These are phyloP conservation scores for Trichoderma oligosporum DNA, from an alignment of 2,329 filamentous ascomycete genomes.

Conservation along the genomic window DNA sequence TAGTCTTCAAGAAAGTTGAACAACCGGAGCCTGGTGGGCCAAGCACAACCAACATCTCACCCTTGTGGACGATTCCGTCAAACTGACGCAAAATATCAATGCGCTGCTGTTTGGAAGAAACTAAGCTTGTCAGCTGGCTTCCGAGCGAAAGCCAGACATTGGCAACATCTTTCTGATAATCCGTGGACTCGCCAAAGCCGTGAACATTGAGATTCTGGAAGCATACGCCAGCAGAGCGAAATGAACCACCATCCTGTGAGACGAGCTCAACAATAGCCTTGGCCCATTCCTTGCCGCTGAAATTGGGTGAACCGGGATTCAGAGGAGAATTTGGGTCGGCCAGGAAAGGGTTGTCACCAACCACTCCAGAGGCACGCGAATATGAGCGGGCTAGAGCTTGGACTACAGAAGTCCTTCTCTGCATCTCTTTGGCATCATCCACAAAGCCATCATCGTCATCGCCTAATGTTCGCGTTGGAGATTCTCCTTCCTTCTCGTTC, in stretches of 20 bases:
- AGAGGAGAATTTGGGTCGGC: slow-evolving; percentile 47
- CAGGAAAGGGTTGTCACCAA: slow-evolving; percentile 49
- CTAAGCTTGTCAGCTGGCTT: slow-evolving; percentile 46
- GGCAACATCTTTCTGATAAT: slow-evolving; percentile 65
- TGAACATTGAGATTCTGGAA: slow-evolving; percentile 67
- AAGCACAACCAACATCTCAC: slow-evolving; percentile 73
- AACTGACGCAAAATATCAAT: slow-evolving; percentile 67
- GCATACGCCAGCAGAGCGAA: slow-evolving; percentile 60
- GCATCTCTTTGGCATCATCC: slow-evolving; percentile 39
- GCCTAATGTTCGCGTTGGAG: slow-evolving; percentile 29
- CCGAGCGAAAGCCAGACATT: slow-evolving; percentile 56
- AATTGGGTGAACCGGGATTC: slow-evolving; percentile 51
- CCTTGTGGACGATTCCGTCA: slow-evolving; percentile 64
- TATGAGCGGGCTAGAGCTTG: slow-evolving; percentile 55
- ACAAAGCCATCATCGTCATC: slow-evolving; percentile 29
- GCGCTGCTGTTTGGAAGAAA: slow-evolving; percentile 49
- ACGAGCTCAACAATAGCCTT: slow-evolving; percentile 54
- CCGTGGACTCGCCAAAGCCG: slow-evolving; percentile 63
- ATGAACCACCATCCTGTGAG: slow-evolving; percentile 49
- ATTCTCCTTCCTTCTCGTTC: slow-evolving; percentile 36
- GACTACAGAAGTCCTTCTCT: slow-evolving; percentile 50
- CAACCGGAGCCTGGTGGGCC: slow-evolving; percentile 72
- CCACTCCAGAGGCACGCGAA: slow-evolving; percentile 44
- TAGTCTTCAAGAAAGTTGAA: slow-evolving; percentile 79
- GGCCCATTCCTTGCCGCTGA: slow-evolving; percentile 56